These are phyloP conservation scores for Marchantia paleacea DNA, from an alignment of 225 moss, liverwort and hornwort species.

Conservation along the genomic window DNA sequence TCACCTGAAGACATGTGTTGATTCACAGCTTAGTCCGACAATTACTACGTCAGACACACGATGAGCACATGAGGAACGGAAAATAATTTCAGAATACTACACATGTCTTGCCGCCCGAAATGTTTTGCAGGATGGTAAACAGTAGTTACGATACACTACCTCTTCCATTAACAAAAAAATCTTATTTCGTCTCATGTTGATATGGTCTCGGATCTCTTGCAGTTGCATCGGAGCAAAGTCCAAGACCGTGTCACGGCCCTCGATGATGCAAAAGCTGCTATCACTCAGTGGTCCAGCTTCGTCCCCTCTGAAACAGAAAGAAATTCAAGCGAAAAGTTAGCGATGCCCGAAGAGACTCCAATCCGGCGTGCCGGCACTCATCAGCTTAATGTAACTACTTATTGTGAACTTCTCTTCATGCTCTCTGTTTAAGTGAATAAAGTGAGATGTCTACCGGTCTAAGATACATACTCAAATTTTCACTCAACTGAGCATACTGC, in stretches of 20 bases:
- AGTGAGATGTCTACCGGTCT: too few relatives aligned
- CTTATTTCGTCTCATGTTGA: conserved; percentile 80
- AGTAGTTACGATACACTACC: conserved; percentile 32
- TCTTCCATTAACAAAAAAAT: conserved; percentile 99
- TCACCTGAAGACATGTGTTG: conserved; percentile 43
- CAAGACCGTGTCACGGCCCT: conserved; percentile 85
- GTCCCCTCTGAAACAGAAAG: conserved; percentile 17
- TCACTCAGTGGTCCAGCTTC: conserved; percentile 26
- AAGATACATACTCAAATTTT: too few relatives aligned
- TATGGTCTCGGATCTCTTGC: conserved; percentile 88
- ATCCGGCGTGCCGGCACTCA: too few relatives aligned
- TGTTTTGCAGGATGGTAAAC: background rate
- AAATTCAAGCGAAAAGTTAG: background rate
- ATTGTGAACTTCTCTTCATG: too few relatives aligned
- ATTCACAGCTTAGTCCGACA: background rate
- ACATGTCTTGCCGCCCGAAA: background rate
- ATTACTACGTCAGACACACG: background rate
- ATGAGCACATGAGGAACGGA: background rate
- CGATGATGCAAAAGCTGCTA: conserved; percentile 76
- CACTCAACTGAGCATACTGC: too few relatives aligned
- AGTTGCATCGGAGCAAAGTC: conserved; percentile 95
- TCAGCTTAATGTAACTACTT: too few relatives aligned
- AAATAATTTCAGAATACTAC: background rate
- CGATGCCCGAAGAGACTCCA: background rate
- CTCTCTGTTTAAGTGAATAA: too few relatives aligned